Conservation (phyloP, 768 basidiomycete species). For the Suillus hirtellus region DNA sequence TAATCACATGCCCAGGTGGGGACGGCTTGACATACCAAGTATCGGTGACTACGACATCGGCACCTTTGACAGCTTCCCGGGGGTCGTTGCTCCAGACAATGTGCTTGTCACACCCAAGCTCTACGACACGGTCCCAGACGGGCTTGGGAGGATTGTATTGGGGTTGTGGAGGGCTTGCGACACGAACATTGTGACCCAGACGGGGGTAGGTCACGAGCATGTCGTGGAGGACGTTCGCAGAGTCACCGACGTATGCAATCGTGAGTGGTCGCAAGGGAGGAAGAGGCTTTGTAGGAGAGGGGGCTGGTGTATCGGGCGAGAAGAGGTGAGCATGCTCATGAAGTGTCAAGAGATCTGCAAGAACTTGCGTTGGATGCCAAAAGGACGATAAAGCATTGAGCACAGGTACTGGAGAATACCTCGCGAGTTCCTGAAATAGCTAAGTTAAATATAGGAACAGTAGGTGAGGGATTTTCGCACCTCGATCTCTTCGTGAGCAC, state of each 20-base stretch:
- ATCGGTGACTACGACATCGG: constrained; percentile 96
- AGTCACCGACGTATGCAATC: constrained; percentile 91
- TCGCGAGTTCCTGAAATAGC: constrained; percentile 74
- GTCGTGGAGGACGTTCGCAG: constrained; percentile 93
- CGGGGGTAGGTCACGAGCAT: constrained; percentile 96
- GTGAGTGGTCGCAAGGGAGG: constrained; percentile 75
- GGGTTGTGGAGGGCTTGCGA: constrained; percentile 72
- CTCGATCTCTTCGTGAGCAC: constrained; percentile 90
- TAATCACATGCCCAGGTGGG: neutral
- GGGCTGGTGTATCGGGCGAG: constrained; percentile 25
- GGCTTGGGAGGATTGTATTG: constrained; percentile 64
- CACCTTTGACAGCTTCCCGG: constrained; percentile 81
- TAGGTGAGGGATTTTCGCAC: constrained; percentile 43
- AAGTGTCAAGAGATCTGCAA: constrained; percentile 91
- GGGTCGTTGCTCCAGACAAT: constrained; percentile 81
- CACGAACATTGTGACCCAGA: constrained; percentile 80
- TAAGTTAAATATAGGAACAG: constrained; percentile 1
- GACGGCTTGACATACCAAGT: constrained; percentile 66
- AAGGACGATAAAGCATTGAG: constrained; percentile 94
- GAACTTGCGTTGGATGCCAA: constrained; percentile 95
- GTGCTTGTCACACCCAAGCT: constrained; percentile 68
- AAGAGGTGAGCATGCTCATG: constrained; percentile 73
- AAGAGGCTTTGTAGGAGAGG: constrained; percentile 34
- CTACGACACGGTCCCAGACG: constrained; percentile 82
- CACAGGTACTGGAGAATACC: constrained; percentile 90